Evolutionary conservation across 2,329 filamentous ascomycete species (phyloP).

Genomic region (Sclerotinia borealis): DNA sequence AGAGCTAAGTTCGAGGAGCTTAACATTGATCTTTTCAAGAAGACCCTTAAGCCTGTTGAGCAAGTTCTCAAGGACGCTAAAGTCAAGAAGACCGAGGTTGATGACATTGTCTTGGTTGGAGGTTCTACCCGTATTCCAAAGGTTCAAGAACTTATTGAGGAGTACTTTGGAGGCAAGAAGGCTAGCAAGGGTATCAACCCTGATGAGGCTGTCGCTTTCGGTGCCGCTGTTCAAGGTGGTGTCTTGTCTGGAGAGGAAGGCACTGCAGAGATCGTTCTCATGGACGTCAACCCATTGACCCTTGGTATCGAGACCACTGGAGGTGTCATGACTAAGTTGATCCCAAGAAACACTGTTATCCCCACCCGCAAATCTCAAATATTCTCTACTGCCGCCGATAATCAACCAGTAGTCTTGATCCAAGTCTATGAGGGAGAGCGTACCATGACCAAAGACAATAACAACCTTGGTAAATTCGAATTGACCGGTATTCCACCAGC

Average conservation of each 20-base stretch:
- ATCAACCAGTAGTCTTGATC: constrained; percentile 92
- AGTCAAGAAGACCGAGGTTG: constrained; percentile 89
- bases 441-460: constrained; percentile 84
- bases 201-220: constrained; percentile 96
- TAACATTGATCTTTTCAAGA: constrained; percentile 99
- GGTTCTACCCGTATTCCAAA: constrained; percentile 99
- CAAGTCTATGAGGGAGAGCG: constrained; percentile 95
- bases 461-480: constrained; percentile 96
- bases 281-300: constrained; percentile 95
- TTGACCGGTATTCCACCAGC: constrained; percentile 92
- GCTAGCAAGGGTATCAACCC: constrained; percentile 99
- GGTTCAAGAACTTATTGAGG: constrained; percentile 89
- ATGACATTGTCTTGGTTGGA: constrained; percentile 96
- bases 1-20: constrained; percentile 99
- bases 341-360: constrained; percentile 89
- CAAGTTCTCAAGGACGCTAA: constrained; percentile 98
- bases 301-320: constrained; percentile 97
- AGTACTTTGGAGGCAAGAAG: constrained; percentile 94
- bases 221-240: constrained; percentile 95
- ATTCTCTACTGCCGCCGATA: constrained; percentile 94
- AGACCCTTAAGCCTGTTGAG: constrained; percentile 97
- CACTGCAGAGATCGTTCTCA: constrained; percentile 76
- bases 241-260: constrained; percentile 84
- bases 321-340: constrained; percentile 96
- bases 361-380: constrained; percentile 97